Conservation (phyloP, 441 rosid species). For the Pelargonium cotyledonis region DNA sequence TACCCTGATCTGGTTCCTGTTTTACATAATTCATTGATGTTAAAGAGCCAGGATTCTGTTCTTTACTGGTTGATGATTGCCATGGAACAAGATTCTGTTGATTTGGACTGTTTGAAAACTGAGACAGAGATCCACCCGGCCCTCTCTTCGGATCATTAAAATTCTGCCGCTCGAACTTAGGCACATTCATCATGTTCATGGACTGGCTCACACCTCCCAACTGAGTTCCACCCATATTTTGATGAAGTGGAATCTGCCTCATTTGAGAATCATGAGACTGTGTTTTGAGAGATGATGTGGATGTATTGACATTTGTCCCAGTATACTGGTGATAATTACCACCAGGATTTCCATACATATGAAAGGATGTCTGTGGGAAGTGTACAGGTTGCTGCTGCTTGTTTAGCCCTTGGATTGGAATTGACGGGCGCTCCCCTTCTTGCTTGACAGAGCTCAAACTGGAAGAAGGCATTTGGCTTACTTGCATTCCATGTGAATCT, state of each 20-base stretch:
- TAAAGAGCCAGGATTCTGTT: constrained; percentile 28
- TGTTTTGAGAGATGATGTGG: constrained; percentile 52
- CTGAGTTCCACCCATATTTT: constrained; percentile 44
- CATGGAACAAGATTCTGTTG: constrained; percentile 48
- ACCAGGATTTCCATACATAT: constrained; percentile 47
- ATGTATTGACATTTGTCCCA: constrained; percentile 43
- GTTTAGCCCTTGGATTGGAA: constrained; percentile 47
- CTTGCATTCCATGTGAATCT: constrained; percentile 48
- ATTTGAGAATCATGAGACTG: constrained; percentile 64
- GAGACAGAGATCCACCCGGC: constrained; percentile 46
- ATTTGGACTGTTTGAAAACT: constrained; percentile 46
- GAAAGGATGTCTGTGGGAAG: constrained; percentile 52
- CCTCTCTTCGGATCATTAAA: constrained; percentile 50
- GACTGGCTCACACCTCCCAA: constrained; percentile 56
- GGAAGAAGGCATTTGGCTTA: constrained; percentile 38
- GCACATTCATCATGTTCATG: constrained; percentile 39
- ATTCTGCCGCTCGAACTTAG: constrained; percentile 63
- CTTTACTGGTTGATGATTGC: constrained; percentile 44
- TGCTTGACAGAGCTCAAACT: constrained; percentile 31
- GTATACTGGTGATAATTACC: constrained; percentile 49
- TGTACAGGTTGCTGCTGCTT: constrained; percentile 64
- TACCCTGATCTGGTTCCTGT: constrained; percentile 34
- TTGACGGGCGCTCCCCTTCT: constrained; percentile 37
- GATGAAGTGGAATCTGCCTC: constrained; percentile 53
- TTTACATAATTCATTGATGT: constrained; percentile 32